Evolutionary conservation across 75 land plant genomes (phyloP).

Genomic region (Isoetes taiwanensis): DNA sequence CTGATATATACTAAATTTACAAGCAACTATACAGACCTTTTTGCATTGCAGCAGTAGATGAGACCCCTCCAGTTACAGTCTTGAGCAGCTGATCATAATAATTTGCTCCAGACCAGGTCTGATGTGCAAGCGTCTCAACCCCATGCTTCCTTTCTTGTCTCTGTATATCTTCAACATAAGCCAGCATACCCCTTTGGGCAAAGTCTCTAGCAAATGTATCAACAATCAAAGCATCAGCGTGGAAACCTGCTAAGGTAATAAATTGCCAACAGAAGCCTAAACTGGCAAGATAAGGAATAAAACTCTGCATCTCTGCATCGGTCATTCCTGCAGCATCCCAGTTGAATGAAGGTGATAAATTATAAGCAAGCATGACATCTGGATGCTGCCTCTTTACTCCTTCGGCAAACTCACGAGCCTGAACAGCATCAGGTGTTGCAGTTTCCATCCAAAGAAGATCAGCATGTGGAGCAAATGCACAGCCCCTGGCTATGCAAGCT

Average conservation of each 20-base stretch:
- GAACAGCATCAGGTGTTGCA: conserved; percentile 48
- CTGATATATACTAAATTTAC: too few relatives aligned
- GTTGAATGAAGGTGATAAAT: conserved; percentile 54
- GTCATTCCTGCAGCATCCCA: conserved; percentile 90
- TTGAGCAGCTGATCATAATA: conserved; percentile 42
- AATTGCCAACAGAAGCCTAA: conserved; percentile 86
- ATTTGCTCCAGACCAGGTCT: conserved; percentile 92
- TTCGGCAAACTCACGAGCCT: conserved; percentile 51
- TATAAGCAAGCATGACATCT: conserved; percentile 59
- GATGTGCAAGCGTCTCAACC: conserved; percentile 76
- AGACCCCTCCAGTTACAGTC: conserved; percentile 71
- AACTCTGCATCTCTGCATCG: conserved; percentile 58
- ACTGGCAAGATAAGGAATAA: conserved; percentile 67
- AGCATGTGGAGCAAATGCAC: conserved; percentile 56
- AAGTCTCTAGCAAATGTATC: conserved; percentile 76
- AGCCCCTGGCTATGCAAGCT: conserved; percentile 51
- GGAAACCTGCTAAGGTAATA: conserved; percentile 86
- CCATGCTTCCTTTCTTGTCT: conserved; percentile 68
- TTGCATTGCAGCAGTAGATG: conserved; percentile 85
- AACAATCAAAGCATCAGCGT: conserved; percentile 56
- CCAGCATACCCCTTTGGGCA: conserved; percentile 73
- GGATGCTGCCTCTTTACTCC: conserved; percentile 53
- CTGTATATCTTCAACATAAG: conserved; percentile 82
- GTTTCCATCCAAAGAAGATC: conserved; percentile 86
- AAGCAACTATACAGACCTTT: conserved; percentile 30